A percentile compares a stretch with the other conserved stretches of the same genome.
These are phyloP conservation scores for Paramarasmius palmivorus DNA, from an alignment of 1,284 basidiomycete genomes.

Conservation along the genomic window DNA sequence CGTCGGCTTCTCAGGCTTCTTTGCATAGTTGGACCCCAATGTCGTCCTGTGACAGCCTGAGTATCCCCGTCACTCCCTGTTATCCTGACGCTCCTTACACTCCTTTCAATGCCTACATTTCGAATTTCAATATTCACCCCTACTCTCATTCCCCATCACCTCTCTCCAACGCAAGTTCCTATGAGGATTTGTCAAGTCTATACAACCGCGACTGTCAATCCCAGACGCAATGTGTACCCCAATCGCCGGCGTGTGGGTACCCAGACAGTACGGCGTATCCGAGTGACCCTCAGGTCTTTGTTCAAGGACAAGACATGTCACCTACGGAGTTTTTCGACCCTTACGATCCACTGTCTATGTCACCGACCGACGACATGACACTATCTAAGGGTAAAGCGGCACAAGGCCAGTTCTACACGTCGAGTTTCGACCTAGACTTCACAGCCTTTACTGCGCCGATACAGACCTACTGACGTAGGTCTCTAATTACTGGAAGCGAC, in stretches of 20 bases:
- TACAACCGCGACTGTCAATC: constrained; percentile 4
- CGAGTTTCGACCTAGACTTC: constrained; percentile 8
- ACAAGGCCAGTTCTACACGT: constrained; percentile 4
- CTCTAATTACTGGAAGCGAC: background rate
- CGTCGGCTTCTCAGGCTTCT: background rate
- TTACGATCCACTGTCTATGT: background rate
- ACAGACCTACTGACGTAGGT: constrained; percentile 1
- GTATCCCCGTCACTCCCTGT: constrained; percentile 9
- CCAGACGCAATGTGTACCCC: background rate
- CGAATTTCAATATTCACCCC: background rate
- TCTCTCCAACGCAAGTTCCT: constrained; percentile 8
- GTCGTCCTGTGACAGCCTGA: constrained; percentile 1
- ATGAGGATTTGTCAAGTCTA: constrained; percentile 9
- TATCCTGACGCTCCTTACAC: constrained; percentile 5
- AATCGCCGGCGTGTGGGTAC: background rate
- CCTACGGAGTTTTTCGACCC: background rate
- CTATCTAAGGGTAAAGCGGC: constrained; percentile 6
- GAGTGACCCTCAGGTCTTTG: constrained; percentile 7
- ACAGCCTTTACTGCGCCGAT: constrained; percentile 3
- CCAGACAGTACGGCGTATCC: constrained; percentile 1
- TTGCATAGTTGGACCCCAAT: constrained; percentile 10
- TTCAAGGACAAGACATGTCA: background rate
- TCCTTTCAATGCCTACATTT: constrained; percentile 2
- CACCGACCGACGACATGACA: constrained; percentile 6
- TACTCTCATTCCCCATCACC: constrained; percentile 6